These are phyloP conservation scores for Trametes gibbosa DNA, from an alignment of 768 basidiomycete species.

Conservation along the genomic window DNA sequence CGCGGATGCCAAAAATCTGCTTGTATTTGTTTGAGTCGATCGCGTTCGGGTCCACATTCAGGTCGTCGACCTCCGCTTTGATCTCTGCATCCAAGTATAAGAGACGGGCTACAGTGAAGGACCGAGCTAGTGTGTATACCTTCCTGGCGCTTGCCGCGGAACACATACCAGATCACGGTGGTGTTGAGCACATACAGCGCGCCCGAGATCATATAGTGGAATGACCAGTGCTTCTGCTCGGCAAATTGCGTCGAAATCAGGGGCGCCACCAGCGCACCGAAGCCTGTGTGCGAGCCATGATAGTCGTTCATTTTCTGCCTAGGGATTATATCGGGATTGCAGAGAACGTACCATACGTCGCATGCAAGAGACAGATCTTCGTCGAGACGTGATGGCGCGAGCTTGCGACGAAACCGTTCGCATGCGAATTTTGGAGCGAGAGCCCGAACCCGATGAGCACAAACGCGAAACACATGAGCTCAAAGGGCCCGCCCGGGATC, in stretches of 20 bases:
- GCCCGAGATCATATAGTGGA: constrained; percentile 72
- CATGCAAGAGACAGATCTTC: constrained; percentile 70
- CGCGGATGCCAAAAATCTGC: constrained; percentile 34
- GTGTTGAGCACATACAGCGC: constrained; percentile 60
- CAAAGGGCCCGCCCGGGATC: constrained; percentile 58
- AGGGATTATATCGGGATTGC: too few species aligned
- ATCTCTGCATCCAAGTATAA: constrained; percentile 22
- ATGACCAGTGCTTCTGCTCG: constrained; percentile 63
- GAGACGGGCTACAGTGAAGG: too few species aligned
- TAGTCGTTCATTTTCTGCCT: background rate
- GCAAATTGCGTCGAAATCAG: constrained; percentile 82
- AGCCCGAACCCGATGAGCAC: constrained; percentile 48
- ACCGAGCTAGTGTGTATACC: too few species aligned
- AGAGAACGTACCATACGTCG: constrained; percentile 50
- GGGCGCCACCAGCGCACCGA: constrained; percentile 67
- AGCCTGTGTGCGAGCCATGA: constrained; percentile 38
- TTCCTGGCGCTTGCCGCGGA: constrained; percentile 68
- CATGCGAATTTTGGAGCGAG: constrained; percentile 60
- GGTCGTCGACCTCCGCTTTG: constrained; percentile 26
- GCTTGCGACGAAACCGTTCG: constrained; percentile 65
- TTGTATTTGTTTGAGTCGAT: constrained; percentile 27
- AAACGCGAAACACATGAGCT: constrained; percentile 53
- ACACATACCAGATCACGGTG: constrained; percentile 50
- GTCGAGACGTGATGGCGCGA: constrained; percentile 50
- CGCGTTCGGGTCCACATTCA: constrained; percentile 16